Conservation (phyloP, 768 basidiomycete species). For the Suillus fuscotomentosus region DNA sequence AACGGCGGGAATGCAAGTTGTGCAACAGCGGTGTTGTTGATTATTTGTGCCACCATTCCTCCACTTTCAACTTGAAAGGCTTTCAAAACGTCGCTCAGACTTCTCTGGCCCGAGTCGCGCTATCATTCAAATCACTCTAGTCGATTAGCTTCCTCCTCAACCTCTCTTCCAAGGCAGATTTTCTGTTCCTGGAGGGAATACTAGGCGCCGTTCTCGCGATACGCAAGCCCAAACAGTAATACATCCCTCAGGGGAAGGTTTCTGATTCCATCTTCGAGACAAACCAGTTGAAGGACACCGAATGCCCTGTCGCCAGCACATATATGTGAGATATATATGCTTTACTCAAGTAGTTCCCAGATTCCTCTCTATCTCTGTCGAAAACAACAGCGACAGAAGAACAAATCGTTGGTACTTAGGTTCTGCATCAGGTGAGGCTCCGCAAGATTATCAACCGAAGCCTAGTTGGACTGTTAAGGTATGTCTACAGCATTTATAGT, state of each 20-base stretch:
- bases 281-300: not conserved
- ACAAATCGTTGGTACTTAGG: not conserved
- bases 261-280: not conserved
- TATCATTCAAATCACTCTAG: too few relatives aligned
- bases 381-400: not conserved
- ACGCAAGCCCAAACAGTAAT: not conserved
- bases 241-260: not conserved
- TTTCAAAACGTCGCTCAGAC: too few relatives aligned
- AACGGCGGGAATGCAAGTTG: not conserved
- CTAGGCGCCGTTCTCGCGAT: not conserved
- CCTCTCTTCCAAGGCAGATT: not conserved
- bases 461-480: not conserved
- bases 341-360: not conserved
- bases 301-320: not conserved
- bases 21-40: not conserved
- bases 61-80: too few relatives aligned
- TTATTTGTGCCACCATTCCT: not conserved
- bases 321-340: not conserved
- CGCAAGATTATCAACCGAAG: not conserved
- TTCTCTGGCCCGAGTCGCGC: too few relatives aligned
- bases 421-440: not conserved
- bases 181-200: not conserved
- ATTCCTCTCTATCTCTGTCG: not conserved
- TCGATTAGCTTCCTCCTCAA: not conserved
- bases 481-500: not conserved